phyloP scores from a whole-genome alignment of 2,329 filamentous ascomycete genomes.

The Epichloe uncinata region DNA sequence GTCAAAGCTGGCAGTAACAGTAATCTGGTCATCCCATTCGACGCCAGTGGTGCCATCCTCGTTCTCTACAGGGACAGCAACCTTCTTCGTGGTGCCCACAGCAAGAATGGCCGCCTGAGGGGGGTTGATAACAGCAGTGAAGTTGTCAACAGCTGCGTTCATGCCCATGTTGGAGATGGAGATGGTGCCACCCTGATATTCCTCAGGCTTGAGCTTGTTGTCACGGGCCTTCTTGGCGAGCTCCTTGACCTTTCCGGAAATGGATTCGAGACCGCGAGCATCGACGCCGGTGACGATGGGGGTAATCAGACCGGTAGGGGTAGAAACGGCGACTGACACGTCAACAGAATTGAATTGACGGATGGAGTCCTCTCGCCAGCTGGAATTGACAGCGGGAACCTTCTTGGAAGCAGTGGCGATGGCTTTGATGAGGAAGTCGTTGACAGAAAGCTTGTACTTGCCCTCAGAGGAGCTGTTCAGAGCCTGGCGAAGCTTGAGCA shows the following conservation, averaged over 20 bases:
- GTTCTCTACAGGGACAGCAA: constrained; percentile 71
- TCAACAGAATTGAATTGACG: constrained; percentile 89
- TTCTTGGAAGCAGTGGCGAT: constrained; percentile 79
- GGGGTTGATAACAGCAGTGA: constrained; percentile 98
- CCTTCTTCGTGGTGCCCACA: constrained; percentile 90
- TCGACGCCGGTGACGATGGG: constrained; percentile 90
- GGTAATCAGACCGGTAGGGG: constrained; percentile 87
- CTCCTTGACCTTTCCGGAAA: constrained; percentile 85
- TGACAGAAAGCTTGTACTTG: constrained; percentile 98
- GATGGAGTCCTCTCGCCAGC: constrained; percentile 83
- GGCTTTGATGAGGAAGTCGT: constrained; percentile 98
- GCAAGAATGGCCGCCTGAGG: constrained; percentile 92
- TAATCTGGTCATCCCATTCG: constrained; percentile 95
- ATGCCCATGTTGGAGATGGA: constrained; percentile 99
- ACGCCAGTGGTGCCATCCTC: constrained; percentile 65
- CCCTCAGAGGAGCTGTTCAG: constrained; percentile 81
- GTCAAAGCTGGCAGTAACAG: constrained; percentile 90
- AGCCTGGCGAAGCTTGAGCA: constrained; percentile 88
- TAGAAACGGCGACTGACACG: constrained; percentile 90
- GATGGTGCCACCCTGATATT: constrained; percentile 98
- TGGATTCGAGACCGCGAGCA: constrained; percentile 72
- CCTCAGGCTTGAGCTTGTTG: constrained; percentile 97
- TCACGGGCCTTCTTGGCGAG: constrained; percentile 93
- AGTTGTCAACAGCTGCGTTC: constrained; percentile 91
- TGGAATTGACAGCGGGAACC: constrained; percentile 91